A percentile compares a stretch with the other conserved stretches of the same genome.
phyloP scores from a whole-genome alignment of 768 basidiomycete species.

The Hebeloma cylindrosporum region DNA sequence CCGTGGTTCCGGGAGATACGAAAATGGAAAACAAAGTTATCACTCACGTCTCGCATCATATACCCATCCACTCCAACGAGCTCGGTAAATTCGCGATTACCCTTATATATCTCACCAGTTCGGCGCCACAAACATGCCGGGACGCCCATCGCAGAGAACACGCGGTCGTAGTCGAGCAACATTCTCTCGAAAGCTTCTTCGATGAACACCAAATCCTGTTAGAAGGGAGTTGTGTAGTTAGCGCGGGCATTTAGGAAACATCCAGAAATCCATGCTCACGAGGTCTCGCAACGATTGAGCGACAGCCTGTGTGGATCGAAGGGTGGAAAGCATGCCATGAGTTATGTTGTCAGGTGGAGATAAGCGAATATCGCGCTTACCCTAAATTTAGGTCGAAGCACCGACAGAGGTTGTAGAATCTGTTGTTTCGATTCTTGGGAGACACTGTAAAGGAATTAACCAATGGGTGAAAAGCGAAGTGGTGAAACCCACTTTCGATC shows the following conservation, averaged over 20 bases:
- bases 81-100: constrained; percentile 93
- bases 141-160: constrained; percentile 93
- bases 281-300: constrained; percentile 85
- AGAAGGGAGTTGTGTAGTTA: constrained; percentile 8
- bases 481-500: constrained; percentile 68
- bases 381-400: constrained; percentile 82
- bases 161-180: constrained; percentile 92
- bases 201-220: constrained; percentile 90
- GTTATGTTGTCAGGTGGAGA: constrained; percentile 4
- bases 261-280: constrained; percentile 35
- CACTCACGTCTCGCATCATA: constrained; percentile 80
- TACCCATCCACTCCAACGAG: constrained; percentile 84
- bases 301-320: constrained; percentile 73
- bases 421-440: constrained; percentile 90
- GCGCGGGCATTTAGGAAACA: constrained; percentile 13
- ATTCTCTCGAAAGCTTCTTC: constrained; percentile 97
- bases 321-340: constrained; percentile 5
- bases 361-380: constrained; percentile 37
- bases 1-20: background rate
- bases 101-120: constrained; percentile 98
- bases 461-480: background rate
- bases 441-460: constrained; percentile 48
- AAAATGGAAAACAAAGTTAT: background rate
- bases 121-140: constrained; percentile 96
- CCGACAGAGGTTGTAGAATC: constrained; percentile 85